A percentile compares a stretch with the other conserved stretches of the same genome.
These are phyloP conservation scores for Trichosporon coremiiforme DNA, from an alignment of 1,284 basidiomycete species.

Conservation along the genomic window DNA sequence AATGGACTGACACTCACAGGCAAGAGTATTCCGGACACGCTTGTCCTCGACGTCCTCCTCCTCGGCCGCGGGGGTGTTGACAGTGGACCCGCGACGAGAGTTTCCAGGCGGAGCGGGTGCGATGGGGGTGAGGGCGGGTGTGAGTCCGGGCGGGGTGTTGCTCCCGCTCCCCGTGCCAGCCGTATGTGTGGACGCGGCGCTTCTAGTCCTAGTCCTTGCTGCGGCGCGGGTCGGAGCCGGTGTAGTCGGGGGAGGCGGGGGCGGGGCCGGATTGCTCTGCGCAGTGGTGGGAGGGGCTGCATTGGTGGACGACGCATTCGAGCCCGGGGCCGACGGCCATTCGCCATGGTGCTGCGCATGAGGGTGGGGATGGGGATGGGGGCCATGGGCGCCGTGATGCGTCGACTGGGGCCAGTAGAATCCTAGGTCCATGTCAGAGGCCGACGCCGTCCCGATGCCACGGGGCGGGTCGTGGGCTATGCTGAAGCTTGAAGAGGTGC, in stretches of 20 bases:
- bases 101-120: not conserved
- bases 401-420: conserved; percentile 5
- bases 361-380: not conserved
- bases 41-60: conserved; percentile 41
- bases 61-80: not conserved
- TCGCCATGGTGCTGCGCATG: not conserved
- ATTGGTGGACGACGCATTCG: not conserved
- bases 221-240: not conserved
- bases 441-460: not conserved
- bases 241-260: no score
- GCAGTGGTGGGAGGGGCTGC: not conserved
- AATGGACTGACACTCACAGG: conserved; percentile 36
- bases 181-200: not conserved
- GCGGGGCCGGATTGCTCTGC: no score
- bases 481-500: conserved; percentile 5
- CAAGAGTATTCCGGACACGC: conserved; percentile 41
- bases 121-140: not conserved
- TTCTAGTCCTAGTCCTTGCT: not conserved
- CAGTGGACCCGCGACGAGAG: not conserved
- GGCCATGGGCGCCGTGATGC: not conserved
- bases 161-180: not conserved
- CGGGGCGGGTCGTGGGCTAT: conserved; percentile 6
- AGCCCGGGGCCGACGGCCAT: not conserved
- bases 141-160: not conserved
- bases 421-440: not conserved